Evolutionary conservation across 805 yeast genomes (phyloP).

Genomic region (Saccharomycopsis guyanensis): DNA sequence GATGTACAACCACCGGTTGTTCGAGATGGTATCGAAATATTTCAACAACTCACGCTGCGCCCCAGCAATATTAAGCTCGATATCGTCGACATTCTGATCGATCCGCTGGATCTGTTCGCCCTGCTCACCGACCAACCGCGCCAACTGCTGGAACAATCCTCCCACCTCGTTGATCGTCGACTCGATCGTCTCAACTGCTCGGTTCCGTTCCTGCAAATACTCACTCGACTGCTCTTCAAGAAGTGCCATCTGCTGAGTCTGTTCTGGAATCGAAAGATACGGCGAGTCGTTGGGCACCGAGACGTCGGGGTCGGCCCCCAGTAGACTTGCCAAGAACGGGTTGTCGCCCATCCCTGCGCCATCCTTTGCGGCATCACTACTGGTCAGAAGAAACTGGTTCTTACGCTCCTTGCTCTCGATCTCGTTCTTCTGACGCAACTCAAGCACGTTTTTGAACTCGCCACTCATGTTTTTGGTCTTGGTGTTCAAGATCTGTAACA

Average conservation of each 20-base stretch:
- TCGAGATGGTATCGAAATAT: conserved; percentile 79
- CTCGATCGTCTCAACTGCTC: conserved; percentile 94
- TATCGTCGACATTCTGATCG: conserved; percentile 91
- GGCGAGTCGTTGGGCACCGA: conserved; percentile 33
- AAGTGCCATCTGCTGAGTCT: conserved; percentile 72
- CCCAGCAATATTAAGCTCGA: conserved; percentile 79
- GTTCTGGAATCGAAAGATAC: conserved; percentile 69
- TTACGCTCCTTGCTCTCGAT: conserved; percentile 72
- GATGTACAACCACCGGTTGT: conserved; percentile 86
- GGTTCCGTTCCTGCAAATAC: conserved; percentile 74
- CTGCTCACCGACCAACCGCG: conserved; percentile 96
- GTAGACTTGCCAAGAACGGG: conserved; percentile 28
- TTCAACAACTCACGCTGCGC: conserved; percentile 92
- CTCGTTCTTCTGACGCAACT: conserved; percentile 78
- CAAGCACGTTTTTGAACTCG: conserved; percentile 84
- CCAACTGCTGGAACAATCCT: conserved; percentile 84
- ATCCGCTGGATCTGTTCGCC: conserved; percentile 94
- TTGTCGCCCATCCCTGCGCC: conserved; percentile 25
- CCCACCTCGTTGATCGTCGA: conserved; percentile 97
- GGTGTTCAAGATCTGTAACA: conserved; percentile 77
- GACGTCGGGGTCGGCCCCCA: conserved; percentile 23
- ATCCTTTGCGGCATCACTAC: conserved; percentile 26
- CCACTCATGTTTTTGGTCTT: conserved; percentile 90
- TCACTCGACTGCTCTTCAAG: conserved; percentile 72
- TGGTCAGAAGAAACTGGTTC: conserved; percentile 64